Base-by-base conservation (phyloP, 2,329 filamentous ascomycete species). In the Cercospora berteroae region DNA sequence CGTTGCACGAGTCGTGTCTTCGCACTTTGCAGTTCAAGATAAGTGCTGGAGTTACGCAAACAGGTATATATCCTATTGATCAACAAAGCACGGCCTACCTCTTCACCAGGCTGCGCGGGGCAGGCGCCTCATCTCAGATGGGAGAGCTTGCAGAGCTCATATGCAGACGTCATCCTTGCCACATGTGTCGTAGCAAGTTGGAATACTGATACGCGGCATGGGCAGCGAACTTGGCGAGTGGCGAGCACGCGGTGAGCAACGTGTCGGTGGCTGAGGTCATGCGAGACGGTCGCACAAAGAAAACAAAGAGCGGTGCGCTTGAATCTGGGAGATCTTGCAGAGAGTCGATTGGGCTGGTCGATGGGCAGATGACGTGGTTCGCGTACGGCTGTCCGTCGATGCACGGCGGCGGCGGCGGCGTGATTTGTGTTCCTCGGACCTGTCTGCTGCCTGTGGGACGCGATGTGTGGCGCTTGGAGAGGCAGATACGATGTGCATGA, bases 221-320 rank as follows among this genome's bases (percentile, higher is more conserved):
- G 13, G 10, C 13, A 31, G 25, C 20, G 7, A 58, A 64, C 7
- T 57, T 58, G 62, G 62, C 52, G 29, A 44, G 44, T 39, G 62
- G 50, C n/a, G 31, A 36, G 44, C 50, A 29, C 18, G 48, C 61
- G 55, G 63, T 60, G 63, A 50, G 56, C 56, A 60, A 60, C 63
- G 63, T 65, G 63, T 63, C 33, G 55, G 55, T 65, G 62, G 62
- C 62, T 65, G 63, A 65, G 39, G 55, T 65, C 55, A 65, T 65
- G 63, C 59, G 55, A 59, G 63, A 39, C 12, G 29, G 13, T 27
- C 5, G 8, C 25, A n/a, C 13, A 8, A 31, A n/a, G 52, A 31
- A 57, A 29, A 67, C 60, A 63, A 60, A 50, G 13, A 55, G 27
- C 29, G 52, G 29, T 57, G 52, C 20, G 44, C 42, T 48, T 23